Evolutionary conservation across 257 asterid species (phyloP).

Genomic region (Nicotiana otophora): DNA sequence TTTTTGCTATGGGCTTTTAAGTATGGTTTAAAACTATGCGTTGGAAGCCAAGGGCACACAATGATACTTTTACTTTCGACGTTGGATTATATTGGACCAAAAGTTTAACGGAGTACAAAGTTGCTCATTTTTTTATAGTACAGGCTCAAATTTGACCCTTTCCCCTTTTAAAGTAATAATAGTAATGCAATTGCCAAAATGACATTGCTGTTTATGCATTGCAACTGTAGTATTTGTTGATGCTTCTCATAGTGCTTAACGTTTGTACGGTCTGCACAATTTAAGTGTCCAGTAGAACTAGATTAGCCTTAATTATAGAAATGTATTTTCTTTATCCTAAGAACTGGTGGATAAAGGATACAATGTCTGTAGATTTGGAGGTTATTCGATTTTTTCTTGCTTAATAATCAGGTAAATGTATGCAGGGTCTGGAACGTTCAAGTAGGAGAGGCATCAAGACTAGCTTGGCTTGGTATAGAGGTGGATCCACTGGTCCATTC

Average conservation of each 20-base stretch:
- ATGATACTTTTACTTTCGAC: no score
- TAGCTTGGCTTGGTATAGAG: constrained; percentile 89
- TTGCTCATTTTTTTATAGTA: no score
- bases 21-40: no score
- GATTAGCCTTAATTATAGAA: background rate
- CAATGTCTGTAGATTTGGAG: background rate
- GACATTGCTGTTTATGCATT: background rate
- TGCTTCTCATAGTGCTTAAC: background rate
- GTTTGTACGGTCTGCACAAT: background rate
- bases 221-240: background rate
- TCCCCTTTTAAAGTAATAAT: no score
- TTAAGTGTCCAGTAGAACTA: background rate
- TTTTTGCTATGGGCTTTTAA: no score
- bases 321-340: no score
- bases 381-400: background rate
- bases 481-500: constrained; percentile 78
- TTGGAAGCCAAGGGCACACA: no score
- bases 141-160: no score
- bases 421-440: constrained; percentile 72
- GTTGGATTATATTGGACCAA: no score
- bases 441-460: constrained; percentile 78
- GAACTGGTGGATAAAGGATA: no score
- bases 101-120: no score
- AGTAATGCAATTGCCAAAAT: no score
- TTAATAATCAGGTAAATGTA: background rate